Conservation (phyloP, 2,329 filamentous ascomycete genomes). For the Fusarium sp. region DNA sequence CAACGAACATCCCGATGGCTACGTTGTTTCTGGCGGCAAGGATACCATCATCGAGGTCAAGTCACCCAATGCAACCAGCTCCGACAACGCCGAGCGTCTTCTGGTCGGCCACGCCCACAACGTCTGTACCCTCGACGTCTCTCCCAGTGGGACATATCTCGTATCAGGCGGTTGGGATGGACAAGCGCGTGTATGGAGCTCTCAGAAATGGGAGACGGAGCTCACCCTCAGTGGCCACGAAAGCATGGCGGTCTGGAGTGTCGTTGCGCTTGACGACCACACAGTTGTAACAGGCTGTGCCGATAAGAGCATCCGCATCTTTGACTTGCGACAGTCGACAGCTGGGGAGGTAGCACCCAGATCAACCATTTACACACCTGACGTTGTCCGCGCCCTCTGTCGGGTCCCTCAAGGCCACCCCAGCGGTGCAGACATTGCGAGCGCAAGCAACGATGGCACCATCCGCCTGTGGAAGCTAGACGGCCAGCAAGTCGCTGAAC, state of each 20-base stretch:
- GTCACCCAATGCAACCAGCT: constrained; percentile 70
- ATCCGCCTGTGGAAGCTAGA: constrained; percentile 87
- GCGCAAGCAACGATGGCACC: constrained; percentile 90
- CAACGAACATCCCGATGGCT: constrained; percentile 74
- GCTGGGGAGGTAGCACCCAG: constrained; percentile 61
- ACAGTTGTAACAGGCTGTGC: constrained; percentile 92
- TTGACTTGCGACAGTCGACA: constrained; percentile 72
- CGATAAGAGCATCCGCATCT: constrained; percentile 88
- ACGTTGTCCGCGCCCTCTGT: constrained; percentile 89
- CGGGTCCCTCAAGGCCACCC: constrained; percentile 78
- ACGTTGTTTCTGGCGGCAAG: constrained; percentile 87
- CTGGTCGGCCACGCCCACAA: constrained; percentile 88
- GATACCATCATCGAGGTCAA: constrained; percentile 94
- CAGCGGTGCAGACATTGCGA: constrained; percentile 90
- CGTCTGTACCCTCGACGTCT: constrained; percentile 85
- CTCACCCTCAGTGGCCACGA: constrained; percentile 77
- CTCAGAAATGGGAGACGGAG: constrained; percentile 85
- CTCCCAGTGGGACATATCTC: constrained; percentile 74
- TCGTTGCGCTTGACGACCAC: constrained; percentile 80
- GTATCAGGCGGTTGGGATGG: constrained; percentile 96
- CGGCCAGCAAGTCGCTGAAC: constrained; percentile 77
- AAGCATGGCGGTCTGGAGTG: constrained; percentile 85
- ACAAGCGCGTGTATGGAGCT: constrained; percentile 84
- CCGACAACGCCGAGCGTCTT: constrained; percentile 84
- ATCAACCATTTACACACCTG: constrained; percentile 70